Evolutionary conservation across 2,329 filamentous ascomycete species (phyloP), one percentile per base, ranked within the genome.

Genomic region (Clarireedia homoeocarpa): DNA sequence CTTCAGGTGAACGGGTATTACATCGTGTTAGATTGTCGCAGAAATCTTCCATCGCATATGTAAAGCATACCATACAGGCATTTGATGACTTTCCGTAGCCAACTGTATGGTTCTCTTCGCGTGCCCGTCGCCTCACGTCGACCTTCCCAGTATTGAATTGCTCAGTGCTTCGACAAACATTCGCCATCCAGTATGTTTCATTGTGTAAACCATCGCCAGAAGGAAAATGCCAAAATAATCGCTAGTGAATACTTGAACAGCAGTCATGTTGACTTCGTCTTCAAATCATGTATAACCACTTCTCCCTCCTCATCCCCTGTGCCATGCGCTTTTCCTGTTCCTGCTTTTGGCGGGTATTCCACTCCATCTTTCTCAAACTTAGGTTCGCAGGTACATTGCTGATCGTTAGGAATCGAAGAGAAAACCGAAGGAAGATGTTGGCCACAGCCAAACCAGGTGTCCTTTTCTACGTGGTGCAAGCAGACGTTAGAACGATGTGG

Each of bases 381-480:
- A 0, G 65, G 65, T 59, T 72, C 71, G 67, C 81, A 84, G 42
- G 71, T 74, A 68, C 81, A 84, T 70, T 80, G 75, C 48, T 82
- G 69, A 5, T 72, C 69, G 17, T 72, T 69, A 2, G 77, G 73
- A 23, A 83, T 68, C 6, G 65, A 64, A 63, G 78, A 74, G 74
- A 84, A 78, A 52, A 84, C 79, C 3, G 67, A 62, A 2, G 77
- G 69, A 53, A 80, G 68, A 67, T 82, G 75, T 55, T 68, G 69
- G 49, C 77, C 77, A 65, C 78, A 80, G 55, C 77, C 78, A 68
- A 71, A 74, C 79, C 79, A 81, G 14, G 77, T 77, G 36, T 70
- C 62, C 59, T 80, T 80, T 50, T 75, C 77, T 77, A 57, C 55
- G 47, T 27, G 15, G 26, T 14, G 42, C 51, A 17, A 23, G 24